Evolutionary conservation across 805 yeast genomes (phyloP), one percentile per base, ranked within the genome.

Genomic region (Metschnikowia drakensbergensis): DNA sequence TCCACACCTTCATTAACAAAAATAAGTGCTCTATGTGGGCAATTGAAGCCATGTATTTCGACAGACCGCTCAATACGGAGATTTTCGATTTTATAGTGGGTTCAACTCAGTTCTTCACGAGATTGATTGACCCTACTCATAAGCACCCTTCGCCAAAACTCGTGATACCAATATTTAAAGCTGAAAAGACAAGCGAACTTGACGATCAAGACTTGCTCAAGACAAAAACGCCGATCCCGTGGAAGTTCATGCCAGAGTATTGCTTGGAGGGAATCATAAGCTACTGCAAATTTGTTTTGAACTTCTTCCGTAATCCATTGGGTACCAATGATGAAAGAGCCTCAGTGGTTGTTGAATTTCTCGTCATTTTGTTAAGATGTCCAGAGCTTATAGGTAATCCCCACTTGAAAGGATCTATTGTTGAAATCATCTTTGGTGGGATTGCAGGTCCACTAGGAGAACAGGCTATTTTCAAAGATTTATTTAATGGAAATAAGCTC

Each of bases 381-480:
- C 91, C 94, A 1, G 94, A 87, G 62, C 63, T 87, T 33, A 75
- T 94, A 44, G 88, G 94, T 46, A 94, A 94, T 61, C 99, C 99
- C 0, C 97, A 94, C 70, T 76, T 94, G 70, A 92, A 94, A 60
- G 83, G 95, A 17, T 81, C 84, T 59, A 69, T 94, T 45, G 86
- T 88, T 22, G 96, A 92, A 63, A 75, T 88, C 26, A 71, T 94
- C 46, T 89, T 85, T 57, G 98, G 98, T 0, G 72, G 88, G 0
- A 69, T 80, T 54, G 84, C 85, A 8, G 54, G 74, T 43, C 70
- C 66, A 13, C 68, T 70, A 50, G 87, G 82, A 29, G 69, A 75
- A 28, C 83, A 88, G 2, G 99, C 98, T 0, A 84, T 84, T 52
- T 80, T 90, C 79, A 73, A 83, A 52, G 74, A 75, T 5, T 74